Conservation (phyloP, 1,139 yeast species). For the Scheffersomyces stambukii region DNA sequence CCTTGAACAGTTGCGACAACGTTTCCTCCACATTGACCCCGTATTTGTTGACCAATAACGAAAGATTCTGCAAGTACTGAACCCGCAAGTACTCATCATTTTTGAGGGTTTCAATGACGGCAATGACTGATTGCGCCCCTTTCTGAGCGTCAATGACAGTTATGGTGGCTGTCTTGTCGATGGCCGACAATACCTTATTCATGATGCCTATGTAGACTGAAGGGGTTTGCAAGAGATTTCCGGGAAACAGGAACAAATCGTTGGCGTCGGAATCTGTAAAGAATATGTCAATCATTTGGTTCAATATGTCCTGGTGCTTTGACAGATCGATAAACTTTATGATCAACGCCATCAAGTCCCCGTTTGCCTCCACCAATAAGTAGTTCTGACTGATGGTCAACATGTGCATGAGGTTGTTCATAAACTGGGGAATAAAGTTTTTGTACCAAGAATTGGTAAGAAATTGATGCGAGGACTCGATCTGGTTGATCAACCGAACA, state of each 20-base stretch:
- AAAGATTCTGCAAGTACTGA: conserved; percentile 56
- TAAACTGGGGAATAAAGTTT: conserved; percentile 31
- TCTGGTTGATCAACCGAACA: conserved; percentile 18
- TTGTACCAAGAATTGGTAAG: conserved; percentile 42
- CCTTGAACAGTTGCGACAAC: conserved; percentile 1
- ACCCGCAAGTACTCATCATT: conserved; percentile 35
- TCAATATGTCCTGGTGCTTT: conserved; percentile 36
- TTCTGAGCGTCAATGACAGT: conserved; percentile 2
- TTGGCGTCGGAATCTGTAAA: conserved; percentile 6
- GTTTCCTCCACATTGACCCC: conserved; percentile 2
- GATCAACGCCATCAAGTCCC: conserved; percentile 35
- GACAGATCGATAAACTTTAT: conserved; percentile 32
- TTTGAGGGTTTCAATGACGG: conserved; percentile 12
- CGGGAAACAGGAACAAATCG: conserved; percentile 7
- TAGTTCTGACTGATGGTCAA: conserved; percentile 7
- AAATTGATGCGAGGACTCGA: conserved; percentile 23
- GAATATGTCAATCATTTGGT: conserved; percentile 27
- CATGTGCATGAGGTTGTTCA: conserved; percentile 13
- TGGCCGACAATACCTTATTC: conserved; percentile 46
- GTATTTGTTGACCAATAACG: conserved; percentile 55
- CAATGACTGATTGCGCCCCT: conserved; percentile 16
- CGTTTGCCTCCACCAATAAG: conserved; percentile 26
- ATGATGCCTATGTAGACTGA: conserved; percentile 44
- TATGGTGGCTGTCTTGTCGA: conserved; percentile 33
- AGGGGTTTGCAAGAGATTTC: conserved; percentile 28